Base-by-base conservation (phyloP, 768 basidiomycete genomes). In the Hypsizygus marmoreus region DNA sequence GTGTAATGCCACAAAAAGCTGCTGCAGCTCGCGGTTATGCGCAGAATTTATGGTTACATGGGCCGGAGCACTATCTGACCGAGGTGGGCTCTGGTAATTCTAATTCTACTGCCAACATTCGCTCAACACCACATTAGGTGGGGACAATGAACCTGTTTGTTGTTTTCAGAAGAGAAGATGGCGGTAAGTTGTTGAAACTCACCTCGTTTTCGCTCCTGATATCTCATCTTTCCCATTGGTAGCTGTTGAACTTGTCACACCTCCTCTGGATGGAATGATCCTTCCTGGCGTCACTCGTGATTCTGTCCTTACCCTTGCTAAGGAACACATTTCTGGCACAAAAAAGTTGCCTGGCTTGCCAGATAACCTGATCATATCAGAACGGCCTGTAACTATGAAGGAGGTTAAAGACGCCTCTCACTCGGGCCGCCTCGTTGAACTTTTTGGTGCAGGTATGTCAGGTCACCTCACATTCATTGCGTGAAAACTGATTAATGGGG, bases 121-220 rank as follows among this genome's bases (percentile, higher is more conserved):
- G 28, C 19, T 30, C 72, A 2, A 72, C 77, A 40, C 72, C 77
- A 51, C 60, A 71, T 79, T 23, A 70, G 68, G 91, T 92, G 31
- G 93, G 93, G 31, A 92, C 91, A 1, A 95, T 95, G 93, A 95
- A 95, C 66, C 67, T 93, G 63, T 95, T 95, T 50, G 81, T 86
- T 33, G 89, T 85, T 3, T 82, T 94, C 67, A 81, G 79, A 62
- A 77, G 74, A 16, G 75, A 79, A 14, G 80, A 88, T 57, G 88
- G 88, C 37, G 70, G 86, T 83, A 50, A 16, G 64, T 49, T 6
- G 29, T 16, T 28, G 19, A 4, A 8, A 4, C 11, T 13, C 8
- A 12, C 17, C 9, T 32, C 1, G 1, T 11, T 31, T n/a, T 4
- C 17, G 28, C 32, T 24, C 11, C 20, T 53, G 3, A 41, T 16